A percentile compares a stretch with the other conserved stretches of the same genome.
These are phyloP conservation scores for Luzula sylvatica DNA, from an alignment of 176 grass and related monocot genomes.

Conservation along the genomic window DNA sequence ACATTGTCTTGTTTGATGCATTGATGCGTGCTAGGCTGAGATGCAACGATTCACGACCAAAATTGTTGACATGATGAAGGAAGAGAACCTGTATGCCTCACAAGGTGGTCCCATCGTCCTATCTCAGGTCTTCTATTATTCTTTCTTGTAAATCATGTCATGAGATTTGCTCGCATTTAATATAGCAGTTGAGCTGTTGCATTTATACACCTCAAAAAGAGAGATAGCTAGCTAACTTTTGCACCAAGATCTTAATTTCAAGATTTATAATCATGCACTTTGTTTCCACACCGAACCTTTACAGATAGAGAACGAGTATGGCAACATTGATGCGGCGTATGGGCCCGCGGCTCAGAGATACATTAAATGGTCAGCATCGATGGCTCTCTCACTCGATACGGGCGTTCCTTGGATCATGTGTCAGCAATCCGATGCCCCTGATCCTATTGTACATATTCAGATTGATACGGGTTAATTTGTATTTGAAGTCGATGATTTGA, in stretches of 20 bases:
- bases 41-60: constrained; percentile 93
- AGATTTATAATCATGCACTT: constrained; percentile 4
- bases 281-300: not conserved
- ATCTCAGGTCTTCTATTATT: constrained; percentile 53
- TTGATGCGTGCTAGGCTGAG: constrained; percentile 57
- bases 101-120: constrained; percentile 93
- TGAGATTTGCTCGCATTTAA: not conserved
- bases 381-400: constrained; percentile 85
- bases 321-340: constrained; percentile 55
- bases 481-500: not conserved
- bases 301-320: constrained; percentile 93
- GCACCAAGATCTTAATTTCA: constrained; percentile 1
- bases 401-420: constrained; percentile 99
- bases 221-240: constrained; percentile 7
- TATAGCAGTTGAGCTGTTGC: not conserved
- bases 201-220: constrained; percentile 5
- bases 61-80: constrained; percentile 87
- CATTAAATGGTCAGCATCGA: constrained; percentile 81
- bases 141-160: not conserved
- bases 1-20: not conserved
- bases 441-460: constrained; percentile 37
- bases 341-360: constrained; percentile 56
- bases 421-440: constrained; percentile 81
- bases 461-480: not conserved
- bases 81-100: constrained; percentile 82